These are phyloP conservation scores for Kwoniella dejecticola DNA, from an alignment of 768 basidiomycete genomes.

Conservation along the genomic window DNA sequence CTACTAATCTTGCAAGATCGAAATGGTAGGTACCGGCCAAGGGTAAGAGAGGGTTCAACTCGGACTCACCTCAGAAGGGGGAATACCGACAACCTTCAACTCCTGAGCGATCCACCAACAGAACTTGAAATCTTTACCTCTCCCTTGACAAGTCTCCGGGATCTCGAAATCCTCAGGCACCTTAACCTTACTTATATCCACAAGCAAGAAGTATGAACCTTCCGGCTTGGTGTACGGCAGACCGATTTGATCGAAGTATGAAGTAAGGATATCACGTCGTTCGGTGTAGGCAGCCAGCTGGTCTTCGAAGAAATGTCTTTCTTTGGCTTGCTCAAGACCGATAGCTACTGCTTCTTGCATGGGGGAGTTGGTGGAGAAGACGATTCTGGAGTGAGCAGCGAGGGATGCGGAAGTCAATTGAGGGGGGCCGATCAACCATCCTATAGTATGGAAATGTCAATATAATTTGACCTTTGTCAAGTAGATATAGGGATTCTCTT, in stretches of 20 bases:
- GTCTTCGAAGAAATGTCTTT: constrained; percentile 73
- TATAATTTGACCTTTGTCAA: no score
- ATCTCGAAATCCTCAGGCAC: constrained; percentile 83
- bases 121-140: constrained; percentile 90
- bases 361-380: constrained; percentile 93
- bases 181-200: constrained; percentile 61
- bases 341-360: constrained; percentile 89
- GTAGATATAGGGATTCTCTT: neutral
- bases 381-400: constrained; percentile 87
- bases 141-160: constrained; percentile 70
- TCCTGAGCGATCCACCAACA: constrained; percentile 93
- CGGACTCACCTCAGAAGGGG: constrained; percentile 83
- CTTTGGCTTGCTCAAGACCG: constrained; percentile 77
- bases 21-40: no score
- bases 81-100: constrained; percentile 87
- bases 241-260: constrained; percentile 79
- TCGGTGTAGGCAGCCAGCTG: constrained; percentile 78
- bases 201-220: constrained; percentile 85
- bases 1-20: no score
- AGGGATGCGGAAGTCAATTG: constrained; percentile 82
- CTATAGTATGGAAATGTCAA: constrained; percentile 51
- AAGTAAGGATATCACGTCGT: constrained; percentile 71
- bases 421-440: constrained; percentile 88
- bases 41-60: no score
- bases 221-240: constrained; percentile 84